phyloP scores from a whole-genome alignment of 2,329 filamentous ascomycete species.

The Xylaria sp. region DNA sequence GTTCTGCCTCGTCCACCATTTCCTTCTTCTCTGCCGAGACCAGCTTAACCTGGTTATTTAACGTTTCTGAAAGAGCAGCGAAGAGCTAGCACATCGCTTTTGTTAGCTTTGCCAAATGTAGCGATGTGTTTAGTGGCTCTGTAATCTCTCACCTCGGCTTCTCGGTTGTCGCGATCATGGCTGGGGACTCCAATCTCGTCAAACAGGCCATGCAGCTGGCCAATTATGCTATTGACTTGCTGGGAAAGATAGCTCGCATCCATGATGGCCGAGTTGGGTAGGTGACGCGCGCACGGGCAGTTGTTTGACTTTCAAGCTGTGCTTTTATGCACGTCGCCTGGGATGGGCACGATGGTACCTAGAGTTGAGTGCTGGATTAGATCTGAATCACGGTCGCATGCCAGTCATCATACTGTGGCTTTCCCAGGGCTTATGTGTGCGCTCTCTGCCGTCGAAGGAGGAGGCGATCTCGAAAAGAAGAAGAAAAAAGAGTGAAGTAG shows the following conservation, averaged over 20 bases:
- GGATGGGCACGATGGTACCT: background rate
- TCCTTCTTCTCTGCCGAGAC: conserved; percentile 89
- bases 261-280: conserved; percentile 56
- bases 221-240: conserved; percentile 93
- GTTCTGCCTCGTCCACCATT: conserved; percentile 87
- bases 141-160: conserved; percentile 74
- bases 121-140: conserved; percentile 14
- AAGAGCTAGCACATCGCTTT: conserved; percentile 70
- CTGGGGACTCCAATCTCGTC: conserved; percentile 96
- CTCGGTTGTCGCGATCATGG: conserved; percentile 89
- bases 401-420: conserved; percentile 23
- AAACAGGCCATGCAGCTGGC: conserved; percentile 90
- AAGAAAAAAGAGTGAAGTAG: background rate
- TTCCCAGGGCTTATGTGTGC: background rate
- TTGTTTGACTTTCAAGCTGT: background rate
- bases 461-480: background rate
- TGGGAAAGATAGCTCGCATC: conserved; percentile 92
- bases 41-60: conserved; percentile 85
- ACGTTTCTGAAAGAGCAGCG: conserved; percentile 84
- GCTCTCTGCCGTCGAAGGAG: background rate
- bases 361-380: conserved; percentile 2
- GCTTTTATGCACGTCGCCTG: conserved; percentile 4
- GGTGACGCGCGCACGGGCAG: conserved; percentile 11
- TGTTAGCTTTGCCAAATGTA: conserved; percentile 24
- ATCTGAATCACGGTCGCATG: conserved; percentile 10